Conservation (phyloP, 768 basidiomycete genomes). For the Boletus subparvulus region DNA sequence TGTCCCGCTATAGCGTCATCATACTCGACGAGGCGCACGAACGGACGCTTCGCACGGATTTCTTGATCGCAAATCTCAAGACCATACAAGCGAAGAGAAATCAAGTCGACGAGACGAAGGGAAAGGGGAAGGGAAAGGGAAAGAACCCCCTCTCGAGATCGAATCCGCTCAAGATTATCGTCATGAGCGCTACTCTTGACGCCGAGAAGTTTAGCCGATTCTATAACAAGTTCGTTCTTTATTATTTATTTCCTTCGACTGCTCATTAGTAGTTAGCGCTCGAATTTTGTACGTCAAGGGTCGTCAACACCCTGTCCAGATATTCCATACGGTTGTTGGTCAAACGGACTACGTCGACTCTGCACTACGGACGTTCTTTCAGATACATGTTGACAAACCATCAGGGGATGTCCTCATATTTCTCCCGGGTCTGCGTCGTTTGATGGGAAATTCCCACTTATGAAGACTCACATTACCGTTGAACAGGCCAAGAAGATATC, state of each 20-base stretch:
- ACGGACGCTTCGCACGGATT: conserved; percentile 89
- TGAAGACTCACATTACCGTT: background rate
- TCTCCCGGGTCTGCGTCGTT: conserved; percentile 62
- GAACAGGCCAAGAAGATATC: conserved; percentile 91
- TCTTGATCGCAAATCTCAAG: conserved; percentile 90
- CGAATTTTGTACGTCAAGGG: conserved; percentile 91
- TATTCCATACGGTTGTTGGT: conserved; percentile 72
- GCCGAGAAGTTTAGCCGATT: conserved; percentile 92
- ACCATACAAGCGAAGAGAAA: conserved; percentile 72
- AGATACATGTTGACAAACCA: conserved; percentile 80
- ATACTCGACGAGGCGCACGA: conserved; percentile 98
- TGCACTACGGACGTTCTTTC: conserved; percentile 90
- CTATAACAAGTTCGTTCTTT: conserved; percentile 66
- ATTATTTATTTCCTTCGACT: background rate
- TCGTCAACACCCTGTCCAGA: conserved; percentile 86
- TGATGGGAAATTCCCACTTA: background rate
- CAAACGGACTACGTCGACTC: conserved; percentile 86
- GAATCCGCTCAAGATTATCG: conserved; percentile 82
- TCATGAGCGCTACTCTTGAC: conserved; percentile 98
- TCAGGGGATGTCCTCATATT: conserved; percentile 92
- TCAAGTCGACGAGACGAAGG: conserved; percentile 42
- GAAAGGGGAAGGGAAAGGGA: conserved; percentile 45
- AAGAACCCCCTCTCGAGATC: conserved; percentile 36
- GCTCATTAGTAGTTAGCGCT: conserved; percentile 50
- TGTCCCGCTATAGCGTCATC: conserved; percentile 82